Base-by-base conservation (phyloP, 2,329 filamentous ascomycete species). In the Verruconis gallopava region DNA sequence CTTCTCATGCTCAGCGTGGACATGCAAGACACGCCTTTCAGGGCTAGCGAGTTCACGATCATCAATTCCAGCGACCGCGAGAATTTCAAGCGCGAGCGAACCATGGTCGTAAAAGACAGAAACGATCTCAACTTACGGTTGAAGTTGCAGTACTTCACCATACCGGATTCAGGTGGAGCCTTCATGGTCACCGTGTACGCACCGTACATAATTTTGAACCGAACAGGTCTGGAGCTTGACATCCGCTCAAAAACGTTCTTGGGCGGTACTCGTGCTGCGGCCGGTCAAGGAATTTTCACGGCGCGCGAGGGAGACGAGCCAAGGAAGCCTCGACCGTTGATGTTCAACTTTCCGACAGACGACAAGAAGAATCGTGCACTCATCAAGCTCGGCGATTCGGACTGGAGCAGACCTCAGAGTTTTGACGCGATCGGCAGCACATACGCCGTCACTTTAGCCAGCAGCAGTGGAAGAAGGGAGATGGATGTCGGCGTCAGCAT, bases 371-470 rank as follows among this genome's bases (percentile, higher is more conserved):
- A 98, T 58, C 78, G 91, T 49, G 86, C 85, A 4, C 66, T 93
- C 35, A 67, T 98, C 46, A 93, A 85, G 62, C 76, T 95, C 32
- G 85, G 82, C 4, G 82, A 93, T 42, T 95, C 91, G 1, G 75
- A 79, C 46, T 98, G 91, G 93, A 96, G 91, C 64, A 94, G 91
- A 57, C 85, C 89, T 1, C 89, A 96, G 58, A 95, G 85, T 71
- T 94, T 98, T 53, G 93, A 98, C 55, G 91, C 91, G 15, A 91
- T 98, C 49, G 91, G 91, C 21, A 96, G 89, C 53, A 86, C 81
- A 1, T 81, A 85, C 13, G 88, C 95, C 51, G 83, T 94, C 25
- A 75, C 91, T 22, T 69, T 98, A 22, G 81, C 82, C 38, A 85
- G 86, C 0, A 64, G 73, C 2, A 73, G 72, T 33, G 79, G 75